Evolutionary conservation across 2,329 filamentous ascomycete species (phyloP).

Genomic region (Colletotrichum sp.): DNA sequence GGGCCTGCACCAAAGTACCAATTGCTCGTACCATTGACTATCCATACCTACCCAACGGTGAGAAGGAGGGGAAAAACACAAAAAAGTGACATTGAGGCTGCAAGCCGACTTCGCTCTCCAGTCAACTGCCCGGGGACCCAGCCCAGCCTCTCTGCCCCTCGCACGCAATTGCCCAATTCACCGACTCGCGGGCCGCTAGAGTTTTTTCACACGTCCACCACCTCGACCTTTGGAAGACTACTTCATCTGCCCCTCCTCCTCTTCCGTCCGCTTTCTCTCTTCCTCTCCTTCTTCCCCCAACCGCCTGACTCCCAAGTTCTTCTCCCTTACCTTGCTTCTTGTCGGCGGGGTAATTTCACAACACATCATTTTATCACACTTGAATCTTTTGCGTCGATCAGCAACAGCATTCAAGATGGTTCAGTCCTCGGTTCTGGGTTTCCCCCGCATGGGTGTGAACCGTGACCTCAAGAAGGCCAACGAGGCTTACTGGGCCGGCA

Average conservation of each 20-base stretch:
- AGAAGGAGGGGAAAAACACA: background rate
- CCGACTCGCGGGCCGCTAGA: conserved; percentile 16
- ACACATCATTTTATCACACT: background rate
- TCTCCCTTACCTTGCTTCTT: conserved; percentile 5
- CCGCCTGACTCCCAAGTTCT: conserved; percentile 4
- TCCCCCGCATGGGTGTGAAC: conserved; percentile 97
- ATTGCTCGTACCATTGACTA: background rate
- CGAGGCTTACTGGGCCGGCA: conserved; percentile 96
- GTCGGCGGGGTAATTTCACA: conserved; percentile 15
- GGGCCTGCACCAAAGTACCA: background rate
- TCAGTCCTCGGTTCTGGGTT: conserved; percentile 85
- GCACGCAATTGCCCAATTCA: conserved; percentile 20
- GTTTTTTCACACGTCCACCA: conserved; percentile 1
- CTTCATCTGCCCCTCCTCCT: conserved; percentile 17
- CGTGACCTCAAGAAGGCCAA: conserved; percentile 99
- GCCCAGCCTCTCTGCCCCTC: conserved; percentile 14
- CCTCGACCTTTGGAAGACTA: conserved; percentile 2
- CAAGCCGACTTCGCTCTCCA: conserved; percentile 18
- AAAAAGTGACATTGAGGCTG: background rate
- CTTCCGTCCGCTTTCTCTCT: background rate
- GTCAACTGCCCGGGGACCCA: conserved; percentile 7
- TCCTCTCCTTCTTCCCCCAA: background rate
- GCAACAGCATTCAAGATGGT: conserved; percentile 57
- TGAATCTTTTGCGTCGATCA: conserved; percentile 19
- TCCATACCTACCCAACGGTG: background rate